Base-by-base conservation (phyloP, 2,329 filamentous ascomycete genomes). In the Aspergillus sp. region DNA sequence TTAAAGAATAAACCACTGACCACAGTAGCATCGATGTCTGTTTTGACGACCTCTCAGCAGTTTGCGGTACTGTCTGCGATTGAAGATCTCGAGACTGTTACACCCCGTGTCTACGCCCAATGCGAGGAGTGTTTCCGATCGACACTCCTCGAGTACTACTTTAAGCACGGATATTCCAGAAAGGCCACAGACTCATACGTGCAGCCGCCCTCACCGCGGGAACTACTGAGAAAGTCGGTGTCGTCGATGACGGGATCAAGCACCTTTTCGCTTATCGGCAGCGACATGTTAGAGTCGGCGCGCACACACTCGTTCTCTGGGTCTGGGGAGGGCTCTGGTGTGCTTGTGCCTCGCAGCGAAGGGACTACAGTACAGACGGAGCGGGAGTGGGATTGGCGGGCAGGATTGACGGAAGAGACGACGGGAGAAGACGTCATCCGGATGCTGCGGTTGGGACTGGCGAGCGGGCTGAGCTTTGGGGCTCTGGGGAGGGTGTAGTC, bases 61-160 rank as follows among this genome's bases (percentile, higher is more conserved):
- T 88, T 91, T 64, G 82, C 82, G 17, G 79, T 95, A 23, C 84
- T 95, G 59, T 89, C 90, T 63, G 89, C 90, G 1, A 83, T 92
- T 52, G 90, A 95, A 73, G 90, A 95, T 70, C 78, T 93, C 15
- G 82, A 93, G 72, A 90, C 90, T 0, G 88, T 95, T 15, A 83
- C 87, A 6, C 82, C 85, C 17, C 84, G 88, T 51, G 87, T 96
- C 7, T 91, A 88, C 68, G 78, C 81, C 0, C 86, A 89, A 23
- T 91, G 89, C 69, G 88, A 91, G 63, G 89, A 91, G 67, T 93
- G 92, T 69, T 86, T 96, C 69, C 79, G 84, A 60, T 84, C 91
- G 1, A 89, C 92, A 6, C 77, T 96, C 21, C 80, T 86, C n/a
- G 88, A 90, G 6, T 86, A 84, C 15, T 85, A 86, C 48, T 87